phyloP scores from a whole-genome alignment of 2,329 filamentous ascomycete species.

The Trichoderma atroviride region DNA sequence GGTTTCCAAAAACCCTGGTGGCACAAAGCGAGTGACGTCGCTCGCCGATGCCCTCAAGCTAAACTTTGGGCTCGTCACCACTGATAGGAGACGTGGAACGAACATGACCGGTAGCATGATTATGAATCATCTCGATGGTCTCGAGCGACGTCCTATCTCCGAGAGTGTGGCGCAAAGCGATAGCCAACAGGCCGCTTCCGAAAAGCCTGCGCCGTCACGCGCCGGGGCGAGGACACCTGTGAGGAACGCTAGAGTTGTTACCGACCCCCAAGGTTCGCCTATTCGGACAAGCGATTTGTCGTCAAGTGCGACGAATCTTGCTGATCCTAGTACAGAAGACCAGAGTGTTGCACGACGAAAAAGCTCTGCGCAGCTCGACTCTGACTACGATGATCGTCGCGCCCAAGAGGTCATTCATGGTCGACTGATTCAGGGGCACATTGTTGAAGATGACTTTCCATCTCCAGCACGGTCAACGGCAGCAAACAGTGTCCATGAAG shows the following conservation, averaged over 20 bases:
- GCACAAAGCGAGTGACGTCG: slow-evolving; percentile 95
- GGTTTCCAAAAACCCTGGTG: slow-evolving; percentile 96
- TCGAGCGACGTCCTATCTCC: slow-evolving; percentile 51
- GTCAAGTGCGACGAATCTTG: slow-evolving; percentile 12
- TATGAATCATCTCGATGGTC: slow-evolving; percentile 66
- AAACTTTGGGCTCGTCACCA: slow-evolving; percentile 96
- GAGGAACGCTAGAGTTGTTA: slow-evolving; percentile 39
- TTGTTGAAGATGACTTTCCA: slow-evolving; percentile 91
- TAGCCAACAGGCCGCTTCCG: slow-evolving; percentile 31
- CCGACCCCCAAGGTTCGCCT: slow-evolving; percentile 51
- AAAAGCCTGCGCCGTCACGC: slow-evolving; percentile 28
- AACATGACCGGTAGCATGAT: slow-evolving; percentile 81
- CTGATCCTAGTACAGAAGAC: slow-evolving; percentile 22
- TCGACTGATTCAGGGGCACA: slow-evolving; percentile 87
- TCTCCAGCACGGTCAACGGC: slow-evolving; percentile 73
- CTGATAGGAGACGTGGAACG: slow-evolving; percentile 69
- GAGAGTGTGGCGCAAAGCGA: slow-evolving; percentile 38
- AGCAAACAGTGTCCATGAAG: slow-evolving; percentile 66
- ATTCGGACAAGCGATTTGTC: slow-evolving; percentile 36
- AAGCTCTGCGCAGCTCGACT: slow-evolving; percentile 40
- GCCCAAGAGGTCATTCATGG: slow-evolving; percentile 90
- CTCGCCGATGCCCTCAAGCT: slow-evolving; percentile 94
- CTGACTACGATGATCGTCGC: slow-evolving; percentile 74
- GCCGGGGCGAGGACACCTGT: slow-evolving; percentile 31
- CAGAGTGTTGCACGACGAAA: slow-evolving; percentile 31